Base-by-base conservation (phyloP, 805 yeast genomes). In the Wickerhamomyces pijperi region DNA sequence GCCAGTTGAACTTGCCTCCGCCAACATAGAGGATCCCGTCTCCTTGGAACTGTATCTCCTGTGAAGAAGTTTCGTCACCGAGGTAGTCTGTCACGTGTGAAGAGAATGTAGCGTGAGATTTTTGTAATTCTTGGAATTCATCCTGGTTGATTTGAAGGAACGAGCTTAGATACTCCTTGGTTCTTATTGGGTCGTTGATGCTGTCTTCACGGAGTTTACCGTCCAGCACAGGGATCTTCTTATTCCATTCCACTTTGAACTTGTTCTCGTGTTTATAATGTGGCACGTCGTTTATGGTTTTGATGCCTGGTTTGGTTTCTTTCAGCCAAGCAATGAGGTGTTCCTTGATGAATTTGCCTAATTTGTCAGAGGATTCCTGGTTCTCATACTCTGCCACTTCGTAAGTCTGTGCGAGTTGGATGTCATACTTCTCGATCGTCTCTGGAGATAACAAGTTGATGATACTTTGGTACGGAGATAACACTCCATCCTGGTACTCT, bases 21-120 rank as follows among this genome's bases (percentile, higher is more conserved):
- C 85, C 90, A 34, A 81, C 78, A 41, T 74, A 73, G 0, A 81
- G 79, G 21, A 79, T 74, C 8, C 88, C 90, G 41, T 69, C 62
- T 1, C 79, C 76, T 36, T 64, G 63, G 16, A 54, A 44, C 5
- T 43, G 69, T 42, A 3, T 50, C 46, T 35, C 59, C 67, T 1
- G 74, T 74, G 9, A 56, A 51, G 39, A 59, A 56, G 3, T n/a
- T n/a, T n/a, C n/a, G n/a, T n/a, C n/a, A n/a, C n/a, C n/a, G n/a
- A n/a, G n/a, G n/a, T n/a, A n/a, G n/a, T n/a, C n/a, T n/a, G n/a
- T n/a, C n/a, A n/a, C n/a, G n/a, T n/a, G n/a, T n/a, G 49, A 42
- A 21, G 50, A 19, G 35, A 50, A 42, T 17, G 36, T 35, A 12
- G 39, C 40, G 35, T 54, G 58, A 8, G 54, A 45, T 2, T 36